phyloP scores from a whole-genome alignment of 805 yeast species.

The Cyberlindnera mississippiensis region DNA sequence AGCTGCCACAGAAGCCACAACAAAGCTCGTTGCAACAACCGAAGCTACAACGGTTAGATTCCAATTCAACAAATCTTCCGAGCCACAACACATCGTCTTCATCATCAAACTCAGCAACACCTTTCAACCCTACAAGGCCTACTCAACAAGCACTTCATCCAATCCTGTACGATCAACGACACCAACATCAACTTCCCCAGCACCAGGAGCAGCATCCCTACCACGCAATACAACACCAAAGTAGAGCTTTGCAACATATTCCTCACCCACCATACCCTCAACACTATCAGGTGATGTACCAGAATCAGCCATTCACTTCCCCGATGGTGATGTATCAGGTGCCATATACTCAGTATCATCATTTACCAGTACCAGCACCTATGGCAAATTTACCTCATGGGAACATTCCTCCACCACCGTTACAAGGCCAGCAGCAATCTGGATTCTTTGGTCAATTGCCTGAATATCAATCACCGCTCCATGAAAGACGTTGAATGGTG shows the following conservation, averaged over 20 bases:
- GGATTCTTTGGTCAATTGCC: not conserved
- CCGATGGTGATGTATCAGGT: too few relatives aligned
- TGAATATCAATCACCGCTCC: not conserved
- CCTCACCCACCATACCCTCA: constrained; percentile 1
- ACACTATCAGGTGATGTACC: not conserved
- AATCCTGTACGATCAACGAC: not conserved
- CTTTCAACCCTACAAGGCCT: not conserved
- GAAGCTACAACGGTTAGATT: too few relatives aligned
- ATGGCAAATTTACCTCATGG: not conserved
- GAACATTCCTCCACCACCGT: not conserved
- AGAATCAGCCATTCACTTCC: too few relatives aligned
- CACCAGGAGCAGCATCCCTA: not conserved
- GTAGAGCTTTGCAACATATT: not conserved
- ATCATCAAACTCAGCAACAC: not conserved
- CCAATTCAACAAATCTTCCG: not conserved
- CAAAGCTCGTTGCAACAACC: too few relatives aligned
- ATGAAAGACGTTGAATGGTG: not conserved
- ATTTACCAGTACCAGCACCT: not conserved
- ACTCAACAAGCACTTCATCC: not conserved
- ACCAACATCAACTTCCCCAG: not conserved
- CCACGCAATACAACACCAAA: not conserved
- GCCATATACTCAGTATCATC: not conserved
- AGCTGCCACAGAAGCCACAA: not conserved
- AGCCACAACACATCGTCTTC: not conserved
- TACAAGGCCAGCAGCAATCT: not conserved